Base-by-base conservation (phyloP, 257 asterid genomes). In the Rhazya stricta region DNA sequence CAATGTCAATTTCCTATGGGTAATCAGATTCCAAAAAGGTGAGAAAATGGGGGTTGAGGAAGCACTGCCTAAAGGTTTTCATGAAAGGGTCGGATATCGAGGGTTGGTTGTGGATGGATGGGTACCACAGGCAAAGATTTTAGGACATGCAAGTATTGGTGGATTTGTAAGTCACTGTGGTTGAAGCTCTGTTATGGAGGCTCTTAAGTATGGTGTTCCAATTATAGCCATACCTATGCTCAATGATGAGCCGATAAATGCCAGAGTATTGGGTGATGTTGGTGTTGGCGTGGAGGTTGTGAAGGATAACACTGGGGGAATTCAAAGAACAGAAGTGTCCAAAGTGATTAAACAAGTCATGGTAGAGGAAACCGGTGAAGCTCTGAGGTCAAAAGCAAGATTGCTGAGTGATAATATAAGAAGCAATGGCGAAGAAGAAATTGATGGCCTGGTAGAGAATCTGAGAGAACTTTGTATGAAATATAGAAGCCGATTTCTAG, bases 91-190 rank as follows among this genome's bases (percentile, higher is more conserved):
- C 0, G 79, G 84, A 9, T 82, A 70, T 10, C 81, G 88, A 69
- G 96, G 66, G 29, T 27, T 58, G 36, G 66, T 58, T 29, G 30
- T 58, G 66, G 37, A 69, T 5, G 42, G 41, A 9, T 69, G 73
- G 73, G 39, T 86, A 19, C 90, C 88, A 11, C 90, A 82, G 27
- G 80, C 81, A 0, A 81, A 74, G 58, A 86, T 86, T 3, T 67
- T 84, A 29, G 76, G 72, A 0, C 89, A 86, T 67, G 34, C 27
- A 21, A 84, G 81, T 9, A 25, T 83, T 8, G 90, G 87, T 57
- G 90, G 88, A 0, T 84, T 84, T 72, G 83, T 83, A 50, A 86
- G 86, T 57, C 88, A 86, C 37, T 86, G 90, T 69, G 88, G 90
- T 3, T 86, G 90, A 54, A 84, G 87, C 41, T 86, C 90, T 18